Base-by-base conservation (phyloP, 2,329 filamentous ascomycete genomes). In the Colletotrichum echinochloae region DNA sequence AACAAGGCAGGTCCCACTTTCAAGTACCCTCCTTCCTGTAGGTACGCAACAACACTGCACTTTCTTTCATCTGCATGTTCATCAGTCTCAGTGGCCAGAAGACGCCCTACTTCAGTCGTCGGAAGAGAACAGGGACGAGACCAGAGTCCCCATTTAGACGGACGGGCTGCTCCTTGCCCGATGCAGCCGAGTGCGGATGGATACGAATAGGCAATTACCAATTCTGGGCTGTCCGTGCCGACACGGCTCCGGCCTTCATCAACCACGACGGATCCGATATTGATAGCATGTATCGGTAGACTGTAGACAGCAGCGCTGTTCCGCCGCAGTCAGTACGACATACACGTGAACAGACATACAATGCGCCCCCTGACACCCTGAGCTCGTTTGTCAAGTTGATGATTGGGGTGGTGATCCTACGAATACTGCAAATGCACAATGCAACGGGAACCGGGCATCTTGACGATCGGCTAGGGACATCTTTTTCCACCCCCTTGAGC, bases 341-440 rank as follows among this genome's bases (percentile, higher is more conserved):
- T 28, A 44, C 20, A n/a, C 41, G 6, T n/a, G n/a, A 8, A 41
- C 44, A 46, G 7, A 26, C n/a, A 37, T 51, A 48, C 30, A n/a
- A 49, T 44, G 33, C 44, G 57, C 41, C 60, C 41, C 28, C 11
- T 55, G 65, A 12, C 33, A 57, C 16, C 20, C 39, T 37, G 11
- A 39, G 39, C 23, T 49, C 48, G 48, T 49, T 33, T 61, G 26
- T 37, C 48, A 54, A n/a, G 56, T 35, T 39, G 26, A 65, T 49
- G n/a, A 55, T 35, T 26, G 51, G 18, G 35, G 18, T 57, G 41
- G 39, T 70, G 49, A 46, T 61, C 44, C 44, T 56, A n/a, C n/a
- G n/a, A n/a, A n/a, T n/a, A 30, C 44, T 65, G 69, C 60, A 72
- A 51, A 61, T 72, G 65, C 52, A n/a, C 59, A 68, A 68, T 63